These are phyloP conservation scores for Myxozyma mucilagina DNA, from an alignment of 805 yeast genomes.

Conservation along the genomic window DNA sequence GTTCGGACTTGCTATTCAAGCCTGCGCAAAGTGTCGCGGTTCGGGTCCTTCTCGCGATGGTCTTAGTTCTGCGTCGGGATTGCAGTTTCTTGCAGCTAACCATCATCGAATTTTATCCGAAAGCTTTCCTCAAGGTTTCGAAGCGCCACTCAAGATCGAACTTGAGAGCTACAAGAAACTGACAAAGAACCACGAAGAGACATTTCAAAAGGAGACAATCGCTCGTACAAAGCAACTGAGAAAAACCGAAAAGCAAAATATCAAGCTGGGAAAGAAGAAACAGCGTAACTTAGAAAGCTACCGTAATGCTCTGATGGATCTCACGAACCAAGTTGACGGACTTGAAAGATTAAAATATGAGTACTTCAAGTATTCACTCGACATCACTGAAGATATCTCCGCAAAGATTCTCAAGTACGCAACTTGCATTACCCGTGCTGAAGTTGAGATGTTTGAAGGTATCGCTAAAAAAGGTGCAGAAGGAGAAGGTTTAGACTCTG, in stretches of 20 bases:
- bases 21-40: conserved; percentile 62
- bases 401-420: conserved; percentile 54
- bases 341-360: conserved; percentile 74
- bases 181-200: conserved; percentile 51
- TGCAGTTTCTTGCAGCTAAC: conserved; percentile 73
- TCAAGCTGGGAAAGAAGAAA: conserved; percentile 57
- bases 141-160: conserved; percentile 51
- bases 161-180: conserved; percentile 48
- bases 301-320: conserved; percentile 61
- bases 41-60: conserved; percentile 63
- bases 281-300: conserved; percentile 68
- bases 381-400: conserved; percentile 63
- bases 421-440: conserved; percentile 71
- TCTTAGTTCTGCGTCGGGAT: conserved; percentile 68
- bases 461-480: conserved; percentile 83
- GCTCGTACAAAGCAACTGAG: conserved; percentile 55
- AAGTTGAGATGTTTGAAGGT: conserved; percentile 76
- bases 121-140: conserved; percentile 56
- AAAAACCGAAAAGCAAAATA: conserved; percentile 61
- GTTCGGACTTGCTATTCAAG: conserved; percentile 70
- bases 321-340: conserved; percentile 76
- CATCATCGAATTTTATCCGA: conserved; percentile 71
- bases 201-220: conserved; percentile 56
- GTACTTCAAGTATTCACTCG: conserved; percentile 65
- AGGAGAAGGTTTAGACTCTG: conserved; percentile 80